Base-by-base conservation (phyloP, 2,329 filamentous ascomycete genomes). In the Fusarium protoensiforme region DNA sequence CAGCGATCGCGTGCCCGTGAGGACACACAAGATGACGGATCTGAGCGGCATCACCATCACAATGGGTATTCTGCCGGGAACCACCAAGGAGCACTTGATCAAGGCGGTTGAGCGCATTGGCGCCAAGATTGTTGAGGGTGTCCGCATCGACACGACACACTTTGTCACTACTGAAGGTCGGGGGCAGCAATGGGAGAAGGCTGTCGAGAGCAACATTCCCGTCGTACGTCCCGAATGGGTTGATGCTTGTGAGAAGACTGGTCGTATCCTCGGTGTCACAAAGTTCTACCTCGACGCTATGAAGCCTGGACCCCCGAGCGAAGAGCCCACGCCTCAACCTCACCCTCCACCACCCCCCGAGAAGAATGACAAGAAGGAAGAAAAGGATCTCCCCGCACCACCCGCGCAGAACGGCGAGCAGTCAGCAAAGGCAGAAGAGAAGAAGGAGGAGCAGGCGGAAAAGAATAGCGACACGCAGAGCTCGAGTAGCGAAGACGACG, bases 11-110 rank as follows among this genome's bases (percentile, higher is more conserved):
- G 87, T 99, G 61, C 89, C 89, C 5, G 95, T 98, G 67, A 91
- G 93, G 79, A 99, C 96, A 53, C 96, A 99, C 86, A 98, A 98
- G 87, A 98, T 99, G 95, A 98, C 96, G 41, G 95, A 99, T 82
- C 87, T 99, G 60, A 95, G 93, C 75, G 96, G 96, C 67, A 95
- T 99, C 82, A 98, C 96, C 27, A 93, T 99, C 77, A 98, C 96
- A 3, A 92, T 95, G 1, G 96, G 96, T 59, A 89, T 98, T 76
- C 88, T 99, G 83, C 93, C 95, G 2, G 87, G 89, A 9, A 86
- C 91, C 61, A 86, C 92, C 64, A 91, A 91, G 80, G 94, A 97
- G 75, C 91, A 88, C 70, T 88, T 99, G 22, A 87, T 89, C 54
- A 88, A 87, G 53, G 94, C 95, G 2, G 90, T 98, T 38, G 92